Conservation (phyloP, 345 rosid genomes). For the Mallotus nudiflorus region DNA sequence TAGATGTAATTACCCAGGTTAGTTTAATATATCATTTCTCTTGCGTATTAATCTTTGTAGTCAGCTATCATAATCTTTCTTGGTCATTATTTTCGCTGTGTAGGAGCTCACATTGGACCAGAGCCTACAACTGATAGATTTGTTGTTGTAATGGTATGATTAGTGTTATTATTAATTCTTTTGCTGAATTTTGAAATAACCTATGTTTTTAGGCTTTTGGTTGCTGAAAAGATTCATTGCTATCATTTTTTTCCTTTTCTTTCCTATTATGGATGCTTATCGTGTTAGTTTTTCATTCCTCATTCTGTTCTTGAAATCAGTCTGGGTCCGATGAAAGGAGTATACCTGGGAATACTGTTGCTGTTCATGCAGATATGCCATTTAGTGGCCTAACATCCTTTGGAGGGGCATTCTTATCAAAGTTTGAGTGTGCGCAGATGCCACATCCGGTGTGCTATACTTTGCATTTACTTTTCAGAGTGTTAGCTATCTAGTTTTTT, state of each 20-base stretch:
- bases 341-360: constrained; percentile 38
- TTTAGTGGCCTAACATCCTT: constrained; percentile 29
- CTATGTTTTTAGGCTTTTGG: neutral
- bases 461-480: neutral
- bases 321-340: constrained; percentile 42
- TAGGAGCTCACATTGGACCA: constrained; percentile 39
- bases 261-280: constrained; percentile 1
- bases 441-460: constrained; percentile 28
- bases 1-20: constrained; percentile 34
- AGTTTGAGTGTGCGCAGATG: constrained; percentile 36
- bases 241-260: neutral
- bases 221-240: neutral
- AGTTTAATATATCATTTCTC: constrained; percentile 9
- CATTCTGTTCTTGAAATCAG: constrained; percentile 15
- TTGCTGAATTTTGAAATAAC: neutral
- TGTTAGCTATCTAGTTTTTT: neutral
- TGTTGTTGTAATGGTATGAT: constrained; percentile 33
- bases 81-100: constrained; percentile 8
- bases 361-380: constrained; percentile 39
- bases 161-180: too few species aligned
- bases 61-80: constrained; percentile 3
- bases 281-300: neutral
- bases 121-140: constrained; percentile 39
- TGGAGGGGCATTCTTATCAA: constrained; percentile 32
- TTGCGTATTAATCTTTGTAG: neutral